Conservation (phyloP, 768 basidiomycete species). For the Lyophyllum decastes region DNA sequence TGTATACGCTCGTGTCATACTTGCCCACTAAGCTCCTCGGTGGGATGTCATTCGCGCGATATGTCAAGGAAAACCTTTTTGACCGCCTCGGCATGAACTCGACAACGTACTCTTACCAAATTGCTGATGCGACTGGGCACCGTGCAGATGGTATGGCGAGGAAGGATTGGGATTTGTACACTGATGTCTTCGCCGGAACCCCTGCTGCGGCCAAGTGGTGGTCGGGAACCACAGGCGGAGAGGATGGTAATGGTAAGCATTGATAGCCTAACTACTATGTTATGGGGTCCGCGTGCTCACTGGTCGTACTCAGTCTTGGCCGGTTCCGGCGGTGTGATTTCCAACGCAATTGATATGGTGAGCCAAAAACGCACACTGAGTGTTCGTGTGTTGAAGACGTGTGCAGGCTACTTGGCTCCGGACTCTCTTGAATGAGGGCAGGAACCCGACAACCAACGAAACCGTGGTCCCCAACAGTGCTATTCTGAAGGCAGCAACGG, state of each 20-base stretch:
- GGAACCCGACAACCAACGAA: conserved; percentile 20
- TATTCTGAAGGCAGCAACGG: conserved; percentile 22
- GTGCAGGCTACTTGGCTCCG: conserved; percentile 30
- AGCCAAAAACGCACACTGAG: neutral
- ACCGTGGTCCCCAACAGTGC: conserved; percentile 25
- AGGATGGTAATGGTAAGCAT: conserved; percentile 22
- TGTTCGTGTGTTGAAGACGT: neutral
- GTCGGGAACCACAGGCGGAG: conserved; percentile 16
- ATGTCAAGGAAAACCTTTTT: conserved; percentile 29
- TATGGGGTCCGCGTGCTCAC: neutral
- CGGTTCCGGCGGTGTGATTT: conserved; percentile 31
- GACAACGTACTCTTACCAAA: conserved; percentile 28
- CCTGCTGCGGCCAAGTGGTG: conserved; percentile 21
- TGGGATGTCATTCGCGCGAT: conserved; percentile 21
- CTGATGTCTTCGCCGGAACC: conserved; percentile 24
- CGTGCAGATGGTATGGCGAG: conserved; percentile 27
- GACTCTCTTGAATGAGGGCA: conserved; percentile 26
- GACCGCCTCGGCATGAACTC: conserved; percentile 26
- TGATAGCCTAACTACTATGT: neutral
- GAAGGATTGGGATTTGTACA: conserved; percentile 17
- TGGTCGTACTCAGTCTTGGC: conserved; percentile 16
- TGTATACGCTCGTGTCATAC: conserved; percentile 26
- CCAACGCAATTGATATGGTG: conserved; percentile 27
- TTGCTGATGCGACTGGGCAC: conserved; percentile 22
- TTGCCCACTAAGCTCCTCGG: conserved; percentile 22